Conservation (phyloP, 768 basidiomycete species). For the Rhizopogon vulgaris region DNA sequence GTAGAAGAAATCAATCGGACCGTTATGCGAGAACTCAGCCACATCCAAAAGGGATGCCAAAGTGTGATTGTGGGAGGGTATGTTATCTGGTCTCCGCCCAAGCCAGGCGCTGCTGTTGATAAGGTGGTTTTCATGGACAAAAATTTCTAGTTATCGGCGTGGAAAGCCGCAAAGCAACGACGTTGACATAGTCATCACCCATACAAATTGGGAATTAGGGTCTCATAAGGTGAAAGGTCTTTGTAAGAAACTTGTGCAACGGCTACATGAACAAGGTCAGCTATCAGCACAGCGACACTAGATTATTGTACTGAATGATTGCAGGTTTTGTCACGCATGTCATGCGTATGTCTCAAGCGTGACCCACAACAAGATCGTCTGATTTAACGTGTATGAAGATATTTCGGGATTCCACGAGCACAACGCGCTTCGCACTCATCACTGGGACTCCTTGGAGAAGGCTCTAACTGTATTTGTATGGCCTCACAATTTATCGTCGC, state of each 20-base stretch:
- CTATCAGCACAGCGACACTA: not conserved
- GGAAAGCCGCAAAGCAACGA: conserved; percentile 81
- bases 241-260: conserved; percentile 51
- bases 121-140: not conserved
- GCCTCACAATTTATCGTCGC: conserved; percentile 33
- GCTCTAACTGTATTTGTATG: conserved; percentile 74
- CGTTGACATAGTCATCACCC: conserved; percentile 85
- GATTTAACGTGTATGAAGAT: conserved; percentile 30
- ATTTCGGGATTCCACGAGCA: conserved; percentile 55
- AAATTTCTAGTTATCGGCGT: conserved; percentile 60
- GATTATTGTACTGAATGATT: not conserved
- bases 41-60: conserved; percentile 58
- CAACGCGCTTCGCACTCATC: conserved; percentile 47
- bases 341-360: conserved; percentile 52
- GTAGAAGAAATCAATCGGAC: conserved; percentile 70
- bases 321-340: conserved; percentile 73
- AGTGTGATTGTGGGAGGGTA: conserved; percentile 82
- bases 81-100: conserved; percentile 14
- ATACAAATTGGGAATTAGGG: conserved; percentile 43
- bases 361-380: not conserved
- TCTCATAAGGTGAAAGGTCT: conserved; percentile 52
- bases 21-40: conserved; percentile 61
- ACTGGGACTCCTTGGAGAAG: conserved; percentile 82
- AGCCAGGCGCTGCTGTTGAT: not conserved
- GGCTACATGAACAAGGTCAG: conserved; percentile 53